A percentile compares a stretch with the other conserved stretches of the same genome.
These are phyloP conservation scores for Aspergillus sergii DNA, from an alignment of 2,329 filamentous ascomycete genomes.

Conservation along the genomic window DNA sequence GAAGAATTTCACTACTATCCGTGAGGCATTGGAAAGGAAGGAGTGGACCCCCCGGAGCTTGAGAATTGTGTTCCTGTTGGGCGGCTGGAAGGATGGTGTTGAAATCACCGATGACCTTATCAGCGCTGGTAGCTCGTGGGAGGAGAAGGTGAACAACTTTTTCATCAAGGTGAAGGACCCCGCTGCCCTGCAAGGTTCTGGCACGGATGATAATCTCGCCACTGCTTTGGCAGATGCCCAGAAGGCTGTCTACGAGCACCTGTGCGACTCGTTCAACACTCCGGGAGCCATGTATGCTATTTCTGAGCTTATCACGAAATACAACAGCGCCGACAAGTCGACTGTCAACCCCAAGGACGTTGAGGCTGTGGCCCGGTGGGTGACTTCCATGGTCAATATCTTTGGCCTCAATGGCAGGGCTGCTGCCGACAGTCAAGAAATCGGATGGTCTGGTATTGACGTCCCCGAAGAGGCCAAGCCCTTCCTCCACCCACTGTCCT, in stretches of 20 bases:
- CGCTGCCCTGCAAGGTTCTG: conserved; percentile 54
- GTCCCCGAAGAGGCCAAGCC: conserved; percentile 62
- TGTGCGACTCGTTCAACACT: conserved; percentile 88
- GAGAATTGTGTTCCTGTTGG: conserved; percentile 83
- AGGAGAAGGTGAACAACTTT: conserved; percentile 74
- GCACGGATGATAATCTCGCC: conserved; percentile 43
- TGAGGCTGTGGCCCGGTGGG: conserved; percentile 68
- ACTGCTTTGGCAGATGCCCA: conserved; percentile 58
- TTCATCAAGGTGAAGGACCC: conserved; percentile 59
- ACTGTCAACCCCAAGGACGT: conserved; percentile 51
- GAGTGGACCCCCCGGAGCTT: conserved; percentile 78
- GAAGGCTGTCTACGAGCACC: conserved; percentile 61
- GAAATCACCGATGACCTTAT: conserved; percentile 87
- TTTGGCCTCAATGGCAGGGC: conserved; percentile 67
- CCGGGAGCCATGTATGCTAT: conserved; percentile 77
- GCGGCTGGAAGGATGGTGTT: conserved; percentile 86
- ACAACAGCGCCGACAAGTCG: conserved; percentile 61
- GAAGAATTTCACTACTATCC: conserved; percentile 94
- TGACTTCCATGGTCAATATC: conserved; percentile 81
- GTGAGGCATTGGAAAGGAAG: conserved; percentile 70
- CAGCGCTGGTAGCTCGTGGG: conserved; percentile 74
- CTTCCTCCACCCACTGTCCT: conserved; percentile 62
- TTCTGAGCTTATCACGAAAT: conserved; percentile 73
- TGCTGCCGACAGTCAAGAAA: conserved; percentile 40
- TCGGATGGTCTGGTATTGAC: conserved; percentile 68